Base-by-base conservation (phyloP, 225 moss, liverwort and hornwort genomes). In the Pleurozium schreberi region DNA sequence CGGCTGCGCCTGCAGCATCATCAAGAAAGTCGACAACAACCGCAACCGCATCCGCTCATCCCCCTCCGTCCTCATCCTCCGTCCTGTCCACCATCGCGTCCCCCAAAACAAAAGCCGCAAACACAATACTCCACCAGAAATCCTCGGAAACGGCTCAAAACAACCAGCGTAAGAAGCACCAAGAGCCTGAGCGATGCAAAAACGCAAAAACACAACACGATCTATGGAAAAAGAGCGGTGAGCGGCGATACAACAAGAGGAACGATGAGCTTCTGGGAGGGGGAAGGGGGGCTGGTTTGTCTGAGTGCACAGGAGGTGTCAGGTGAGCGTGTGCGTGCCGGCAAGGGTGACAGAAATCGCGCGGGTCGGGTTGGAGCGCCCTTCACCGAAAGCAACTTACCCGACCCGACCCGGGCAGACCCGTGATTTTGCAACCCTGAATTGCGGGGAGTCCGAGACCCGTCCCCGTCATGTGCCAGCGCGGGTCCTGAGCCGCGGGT, bases 321-420 rank as follows among this genome's bases (percentile, higher is more conserved):
- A 93, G 93, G 87, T 80, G 93, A 90, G 91, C 88, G 93, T 93
- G 93, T 92, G 93, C 89, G 90, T 92, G 92, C 93, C 90, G 90
- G 93, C 93, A 93, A 87, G 71, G 89, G 92, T 84, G 92, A 52
- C 93, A 91, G 93, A 31, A 33, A 40, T 27, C 33, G 83, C 89
- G 67, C 87, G 91, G 87, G 84, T 63, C 52, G 85, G 82, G 77
- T 63, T 11, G 74, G 67, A 17, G 17, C 13, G 23, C 20, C 76
- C 61, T 55, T 13, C 5, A 64, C 65, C 63, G 62, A 60, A 42
- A 36, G 28, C 55, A 52, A 66, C 47, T n/a, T 5, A 84, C 82
- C 73, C 80, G 34, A 5, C 60, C 62, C 70, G 9, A 0, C 83
- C 84, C 80, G 11, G 11, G 73, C 33, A 7, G 33, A 30, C 47